Conservation (phyloP, 2,329 filamentous ascomycete species). For the Didymella exigua region DNA sequence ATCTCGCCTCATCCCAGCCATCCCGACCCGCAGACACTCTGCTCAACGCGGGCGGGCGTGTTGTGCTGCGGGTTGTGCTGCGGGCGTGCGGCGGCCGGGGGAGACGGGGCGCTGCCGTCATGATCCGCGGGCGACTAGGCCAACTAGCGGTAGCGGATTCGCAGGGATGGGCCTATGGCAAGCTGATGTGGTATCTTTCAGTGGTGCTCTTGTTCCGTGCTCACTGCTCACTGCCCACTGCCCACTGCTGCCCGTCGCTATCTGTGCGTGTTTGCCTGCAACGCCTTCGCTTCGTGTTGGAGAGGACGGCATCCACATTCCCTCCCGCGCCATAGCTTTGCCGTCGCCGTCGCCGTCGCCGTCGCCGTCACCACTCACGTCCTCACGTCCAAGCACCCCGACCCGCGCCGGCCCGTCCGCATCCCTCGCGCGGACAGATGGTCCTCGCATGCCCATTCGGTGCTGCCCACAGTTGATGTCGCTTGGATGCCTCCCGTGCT, state of each 20-base stretch:
- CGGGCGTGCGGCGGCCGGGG: too few relatives aligned
- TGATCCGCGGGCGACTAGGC: conserved; percentile 17
- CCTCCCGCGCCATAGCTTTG: conserved; percentile 5
- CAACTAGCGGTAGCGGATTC: conserved; percentile 12
- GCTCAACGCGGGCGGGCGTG: too few relatives aligned
- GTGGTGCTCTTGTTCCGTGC: too few relatives aligned
- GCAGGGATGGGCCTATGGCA: conserved; percentile 23
- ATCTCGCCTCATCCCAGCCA: too few relatives aligned
- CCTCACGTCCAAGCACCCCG: neutral
- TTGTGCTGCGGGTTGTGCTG: too few relatives aligned
- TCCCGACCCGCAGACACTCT: too few relatives aligned
- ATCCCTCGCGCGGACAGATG: conserved; percentile 35
- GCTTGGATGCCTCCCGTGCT: conserved; percentile 88
- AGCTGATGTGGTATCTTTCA: conserved; percentile 22
- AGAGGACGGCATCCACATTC: neutral
- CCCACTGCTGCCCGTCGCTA: too few relatives aligned
- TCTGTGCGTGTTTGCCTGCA: conserved; percentile 4
- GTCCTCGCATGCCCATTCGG: conserved; percentile 27
- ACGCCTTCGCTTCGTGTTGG: conserved; percentile 6
- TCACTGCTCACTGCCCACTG: neutral
- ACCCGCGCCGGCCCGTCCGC: conserved; percentile 29
- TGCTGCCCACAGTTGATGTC: conserved; percentile 37
- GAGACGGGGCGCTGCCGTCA: conserved; percentile 13
- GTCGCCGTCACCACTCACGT: conserved; percentile 30
- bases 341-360: conserved; percentile 24